Evolutionary conservation across 306 rosid genomes (phyloP).

Genomic region (Cicer yamashitae): DNA sequence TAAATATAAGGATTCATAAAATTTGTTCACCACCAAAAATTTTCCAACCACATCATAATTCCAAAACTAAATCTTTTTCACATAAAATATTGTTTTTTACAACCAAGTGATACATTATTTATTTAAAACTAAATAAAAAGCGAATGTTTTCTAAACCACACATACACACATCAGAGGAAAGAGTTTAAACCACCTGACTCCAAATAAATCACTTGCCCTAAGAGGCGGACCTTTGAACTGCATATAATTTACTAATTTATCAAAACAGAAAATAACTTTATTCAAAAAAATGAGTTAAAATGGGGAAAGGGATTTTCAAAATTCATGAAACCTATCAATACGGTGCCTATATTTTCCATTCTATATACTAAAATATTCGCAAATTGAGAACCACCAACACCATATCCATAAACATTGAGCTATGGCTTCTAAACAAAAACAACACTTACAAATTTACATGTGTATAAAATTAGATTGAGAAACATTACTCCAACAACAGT

Average conservation of each 20-base stretch:
- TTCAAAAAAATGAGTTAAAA: background rate
- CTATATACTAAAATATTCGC: background rate
- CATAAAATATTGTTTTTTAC: too few relatives aligned
- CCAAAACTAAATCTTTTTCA: too few relatives aligned
- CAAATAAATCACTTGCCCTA: constrained; percentile 5
- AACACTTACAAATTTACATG: background rate
- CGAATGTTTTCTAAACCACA: background rate
- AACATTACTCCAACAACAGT: background rate
- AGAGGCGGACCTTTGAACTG: background rate
- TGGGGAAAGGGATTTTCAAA: background rate
- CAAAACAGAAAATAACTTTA: background rate
- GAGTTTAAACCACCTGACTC: background rate
- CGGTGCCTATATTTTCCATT: background rate
- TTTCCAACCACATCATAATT: too few relatives aligned
- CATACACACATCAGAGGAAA: background rate
- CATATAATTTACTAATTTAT: background rate
- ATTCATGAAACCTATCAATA: background rate
- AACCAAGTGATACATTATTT: too few relatives aligned
- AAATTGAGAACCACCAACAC: background rate
- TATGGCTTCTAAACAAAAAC: background rate
- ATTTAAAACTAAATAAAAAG: too few relatives aligned
- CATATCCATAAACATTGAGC: background rate
- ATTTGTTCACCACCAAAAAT: too few relatives aligned
- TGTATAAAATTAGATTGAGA: background rate
- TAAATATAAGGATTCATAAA: too few relatives aligned